Evolutionary conservation across 352 stramenopile species (phyloP).

Genomic region (Globisporangium megalacanthum): DNA sequence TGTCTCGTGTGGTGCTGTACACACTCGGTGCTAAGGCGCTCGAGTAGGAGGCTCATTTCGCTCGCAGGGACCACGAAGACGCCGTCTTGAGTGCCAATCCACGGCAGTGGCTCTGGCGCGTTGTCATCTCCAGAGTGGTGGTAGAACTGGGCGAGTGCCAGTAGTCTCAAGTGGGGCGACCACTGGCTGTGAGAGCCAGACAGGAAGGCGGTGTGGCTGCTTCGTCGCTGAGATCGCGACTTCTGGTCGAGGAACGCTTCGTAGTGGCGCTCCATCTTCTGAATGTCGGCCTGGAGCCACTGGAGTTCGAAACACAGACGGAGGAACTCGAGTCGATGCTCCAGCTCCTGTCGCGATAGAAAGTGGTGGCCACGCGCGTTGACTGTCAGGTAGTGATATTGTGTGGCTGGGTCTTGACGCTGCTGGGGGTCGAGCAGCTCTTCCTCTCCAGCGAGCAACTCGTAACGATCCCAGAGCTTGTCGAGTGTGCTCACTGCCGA

Average conservation of each 20-base stretch:
- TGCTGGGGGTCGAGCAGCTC: neutral
- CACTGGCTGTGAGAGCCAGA: neutral
- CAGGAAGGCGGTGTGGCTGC: neutral
- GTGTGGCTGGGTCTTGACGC: neutral
- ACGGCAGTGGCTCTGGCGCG: neutral
- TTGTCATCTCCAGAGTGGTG: neutral
- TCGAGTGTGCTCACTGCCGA: slow-evolving; percentile 8
- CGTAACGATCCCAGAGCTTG: slow-evolving; percentile 13
- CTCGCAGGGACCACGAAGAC: slow-evolving; percentile 17
- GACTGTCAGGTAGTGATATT: neutral
- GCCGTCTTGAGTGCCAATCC: neutral
- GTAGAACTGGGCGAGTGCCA: slow-evolving; percentile 10
- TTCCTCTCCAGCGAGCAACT: slow-evolving; percentile 5
- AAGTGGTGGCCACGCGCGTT: neutral
- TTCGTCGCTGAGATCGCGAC: slow-evolving; percentile 15
- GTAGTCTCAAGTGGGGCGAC: neutral
- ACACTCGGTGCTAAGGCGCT: slow-evolving; percentile 10
- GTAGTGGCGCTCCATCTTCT: slow-evolving; percentile 36
- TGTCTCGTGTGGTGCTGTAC: slow-evolving; percentile 1
- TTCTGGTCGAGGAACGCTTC: slow-evolving; percentile 34
- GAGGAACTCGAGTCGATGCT: slow-evolving; percentile 24
- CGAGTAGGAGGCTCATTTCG: slow-evolving; percentile 14
- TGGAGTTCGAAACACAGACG: slow-evolving; percentile 30
- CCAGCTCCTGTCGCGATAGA: slow-evolving; percentile 1
- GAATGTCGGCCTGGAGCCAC: slow-evolving; percentile 40